phyloP scores from a whole-genome alignment of 257 asterid genomes.

The Solanum boliviense region DNA sequence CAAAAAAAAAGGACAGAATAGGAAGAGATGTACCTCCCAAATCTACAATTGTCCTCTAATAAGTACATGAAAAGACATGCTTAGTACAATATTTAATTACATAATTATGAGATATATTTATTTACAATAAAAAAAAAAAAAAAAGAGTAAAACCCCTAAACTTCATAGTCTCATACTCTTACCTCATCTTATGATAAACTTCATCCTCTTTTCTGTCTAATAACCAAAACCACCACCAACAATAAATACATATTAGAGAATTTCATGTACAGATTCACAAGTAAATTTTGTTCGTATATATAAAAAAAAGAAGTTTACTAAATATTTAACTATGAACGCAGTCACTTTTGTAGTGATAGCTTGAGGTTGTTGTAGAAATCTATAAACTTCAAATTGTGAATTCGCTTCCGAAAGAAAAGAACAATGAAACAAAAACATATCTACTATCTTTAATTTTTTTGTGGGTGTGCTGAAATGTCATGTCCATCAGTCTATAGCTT shows the following conservation, averaged over 20 bases:
- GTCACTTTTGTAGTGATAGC: background rate
- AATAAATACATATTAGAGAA: background rate
- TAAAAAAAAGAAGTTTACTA: background rate
- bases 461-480: background rate
- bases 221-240: background rate
- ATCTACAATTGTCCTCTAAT: slow-evolving; percentile 12
- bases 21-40: slow-evolving; percentile 15
- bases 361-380: background rate
- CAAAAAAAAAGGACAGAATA: background rate
- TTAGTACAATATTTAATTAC: background rate
- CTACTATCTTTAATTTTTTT: background rate
- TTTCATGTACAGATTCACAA: background rate
- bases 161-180: background rate
- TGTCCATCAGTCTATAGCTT: background rate
- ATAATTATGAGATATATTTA: background rate
- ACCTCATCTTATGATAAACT: background rate
- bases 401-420: too few relatives aligned
- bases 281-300: too few relatives aligned
- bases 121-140: background rate
- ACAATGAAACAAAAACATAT: too few relatives aligned
- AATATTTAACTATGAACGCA: background rate
- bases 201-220: background rate
- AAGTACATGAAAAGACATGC: slow-evolving; percentile 20
- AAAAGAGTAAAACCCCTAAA: background rate
- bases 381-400: too few relatives aligned